Evolutionary conservation across 192 early-diverging fungal genomes (phyloP), one percentile per base, ranked within the genome.

Genomic region (Umbelopsis vinacea): DNA sequence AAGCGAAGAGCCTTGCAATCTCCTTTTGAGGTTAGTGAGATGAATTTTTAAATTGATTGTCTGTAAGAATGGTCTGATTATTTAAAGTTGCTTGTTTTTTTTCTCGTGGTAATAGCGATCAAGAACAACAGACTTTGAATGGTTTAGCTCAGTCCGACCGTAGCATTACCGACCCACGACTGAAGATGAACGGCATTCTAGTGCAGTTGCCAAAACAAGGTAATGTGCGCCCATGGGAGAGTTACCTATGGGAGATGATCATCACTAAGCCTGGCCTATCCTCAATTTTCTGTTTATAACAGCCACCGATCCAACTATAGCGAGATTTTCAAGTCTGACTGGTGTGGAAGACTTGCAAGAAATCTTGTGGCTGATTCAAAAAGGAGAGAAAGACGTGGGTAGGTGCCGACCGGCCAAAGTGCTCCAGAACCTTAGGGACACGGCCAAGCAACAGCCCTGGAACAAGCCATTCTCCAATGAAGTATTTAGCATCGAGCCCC

Each of bases 21-120:
- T 63, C 57, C 57, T 29, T 63, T 63, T 63, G 57, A 63, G 57
- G 57, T 63, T 63, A 63, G 57, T 63, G 35, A 15, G n/a, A 50
- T 17, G 19, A 0, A 4, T 14, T 35, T 37, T 15, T 35, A 26
- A 37, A 37, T 63, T 63, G 33, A 17, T 17, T 50, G 48, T 6
- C 48, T 3, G 48, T 17, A 15, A 21, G 15, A 50, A 50, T 43
- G 40, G 40, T 43, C 6, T 52, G 52, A 54, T 26, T n/a, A 23
- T 22, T 54, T 4, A 29, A 1, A 4, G 21, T 5, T 12, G 1
- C 22, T 54, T n/a, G n/a, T n/a, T n/a, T n/a, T n/a, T n/a, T n/a
- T 37, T 63, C 33, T 57, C 33, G 5, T 33, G 57, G 15, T 10
- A 37, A 37, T 17, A 63, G 57, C 33, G 9, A 35, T 17, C 24